Evolutionary conservation across 2,329 filamentous ascomycete species (phyloP).

Genomic region (Hymenoscyphus occultus): DNA sequence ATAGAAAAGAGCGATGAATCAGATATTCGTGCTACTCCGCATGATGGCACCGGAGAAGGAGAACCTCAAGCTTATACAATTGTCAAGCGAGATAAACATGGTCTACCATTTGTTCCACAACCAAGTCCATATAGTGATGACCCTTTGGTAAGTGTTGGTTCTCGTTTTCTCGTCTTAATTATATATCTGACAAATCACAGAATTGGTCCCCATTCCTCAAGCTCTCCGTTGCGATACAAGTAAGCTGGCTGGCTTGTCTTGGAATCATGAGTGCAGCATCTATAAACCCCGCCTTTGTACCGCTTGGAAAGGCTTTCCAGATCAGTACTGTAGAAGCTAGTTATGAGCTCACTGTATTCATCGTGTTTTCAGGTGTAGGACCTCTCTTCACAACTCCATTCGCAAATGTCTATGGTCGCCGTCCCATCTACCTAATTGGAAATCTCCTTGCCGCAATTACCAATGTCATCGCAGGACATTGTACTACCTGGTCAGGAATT

Average conservation of each 20-base stretch:
- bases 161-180: neutral
- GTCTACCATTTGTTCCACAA: neutral
- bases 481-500: slow-evolving; percentile 23
- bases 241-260: slow-evolving; percentile 32
- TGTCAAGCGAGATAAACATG: neutral
- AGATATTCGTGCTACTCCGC: neutral
- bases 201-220: neutral
- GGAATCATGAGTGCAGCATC: slow-evolving; percentile 30
- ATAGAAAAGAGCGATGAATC: neutral
- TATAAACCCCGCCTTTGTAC: slow-evolving; percentile 30
- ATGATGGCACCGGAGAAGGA: neutral
- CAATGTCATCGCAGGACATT: slow-evolving; percentile 24
- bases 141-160: neutral
- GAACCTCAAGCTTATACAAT: neutral
- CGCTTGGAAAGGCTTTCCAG: slow-evolving; percentile 25
- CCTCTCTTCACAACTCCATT: slow-evolving; percentile 27
- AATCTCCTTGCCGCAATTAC: slow-evolving; percentile 27
- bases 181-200: neutral
- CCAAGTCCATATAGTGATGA: neutral
- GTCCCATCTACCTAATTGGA: slow-evolving; percentile 29
- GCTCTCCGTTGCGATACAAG: slow-evolving; percentile 18
- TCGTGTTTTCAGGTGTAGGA: slow-evolving; percentile 27
- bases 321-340: slow-evolving; percentile 27
- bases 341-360: slow-evolving; percentile 34
- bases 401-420: slow-evolving; percentile 29